These are phyloP conservation scores for Torulaspora franciscae DNA, from an alignment of 805 yeast species.

Conservation along the genomic window DNA sequence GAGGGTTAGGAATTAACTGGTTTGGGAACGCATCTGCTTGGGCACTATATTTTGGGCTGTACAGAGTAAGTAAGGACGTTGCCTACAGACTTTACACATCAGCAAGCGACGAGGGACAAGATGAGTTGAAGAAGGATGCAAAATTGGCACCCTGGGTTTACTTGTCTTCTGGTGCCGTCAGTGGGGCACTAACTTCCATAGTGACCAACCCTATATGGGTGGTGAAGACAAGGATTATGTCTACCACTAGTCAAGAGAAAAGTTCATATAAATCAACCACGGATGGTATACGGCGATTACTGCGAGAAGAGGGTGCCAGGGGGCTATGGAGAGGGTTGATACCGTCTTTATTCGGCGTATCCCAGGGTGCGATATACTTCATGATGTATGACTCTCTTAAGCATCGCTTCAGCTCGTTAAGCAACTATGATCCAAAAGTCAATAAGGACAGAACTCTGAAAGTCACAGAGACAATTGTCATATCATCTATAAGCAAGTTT, in stretches of 20 bases:
- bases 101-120: conserved; percentile 5
- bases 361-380: conserved; percentile 86
- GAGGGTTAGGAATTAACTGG: conserved; percentile 77
- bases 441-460: conserved; percentile 31
- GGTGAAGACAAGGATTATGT: conserved; percentile 79
- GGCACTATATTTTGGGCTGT: conserved; percentile 80
- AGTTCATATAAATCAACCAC: conserved; percentile 46
- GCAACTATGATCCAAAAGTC: conserved; percentile 4
- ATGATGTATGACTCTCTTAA: conserved; percentile 80
- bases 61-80: conserved; percentile 53
- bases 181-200: conserved; percentile 72
- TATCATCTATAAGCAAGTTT: conserved; percentile 67
- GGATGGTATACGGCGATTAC: conserved; percentile 51
- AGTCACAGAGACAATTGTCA: conserved; percentile 54
- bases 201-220: conserved; percentile 96
- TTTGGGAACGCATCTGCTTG: conserved; percentile 84
- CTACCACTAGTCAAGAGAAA: conserved; percentile 34
- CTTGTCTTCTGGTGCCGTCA: conserved; percentile 52
- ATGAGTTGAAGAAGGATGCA: conserved; percentile 13
- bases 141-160: conserved; percentile 40
- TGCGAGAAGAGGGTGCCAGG: conserved; percentile 49
- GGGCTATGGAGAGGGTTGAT: conserved; percentile 70
- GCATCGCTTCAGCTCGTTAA: conserved; percentile 29
- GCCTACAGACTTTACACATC: conserved; percentile 19
- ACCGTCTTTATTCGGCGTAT: conserved; percentile 75